These are phyloP conservation scores for Diaporthe sp. DNA, from an alignment of 2,329 filamentous ascomycete genomes.

Conservation along the genomic window DNA sequence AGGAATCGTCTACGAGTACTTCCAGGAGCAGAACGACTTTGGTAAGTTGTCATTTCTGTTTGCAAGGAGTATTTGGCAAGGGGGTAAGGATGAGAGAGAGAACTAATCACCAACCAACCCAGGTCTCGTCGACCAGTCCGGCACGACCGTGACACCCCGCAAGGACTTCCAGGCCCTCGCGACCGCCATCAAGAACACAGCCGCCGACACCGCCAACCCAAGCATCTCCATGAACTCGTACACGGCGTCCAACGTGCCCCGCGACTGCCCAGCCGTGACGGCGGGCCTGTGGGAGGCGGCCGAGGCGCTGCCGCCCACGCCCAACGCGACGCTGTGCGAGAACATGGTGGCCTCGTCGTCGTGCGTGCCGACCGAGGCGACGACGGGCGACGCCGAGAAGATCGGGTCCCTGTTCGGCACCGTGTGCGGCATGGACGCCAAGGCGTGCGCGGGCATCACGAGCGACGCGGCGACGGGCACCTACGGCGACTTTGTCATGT, in stretches of 20 bases:
- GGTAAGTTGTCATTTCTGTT: slow-evolving; percentile 7
- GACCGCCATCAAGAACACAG: slow-evolving; percentile 78
- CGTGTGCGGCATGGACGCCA: slow-evolving; percentile 73
- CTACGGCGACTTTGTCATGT: slow-evolving; percentile 86
- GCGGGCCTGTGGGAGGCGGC: slow-evolving; percentile 80
- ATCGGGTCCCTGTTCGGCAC: slow-evolving; percentile 80
- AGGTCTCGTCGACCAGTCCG: slow-evolving; percentile 75
- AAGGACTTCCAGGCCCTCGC: slow-evolving; percentile 81
- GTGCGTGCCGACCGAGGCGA: slow-evolving; percentile 78
- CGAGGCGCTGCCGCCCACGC: slow-evolving; percentile 82
- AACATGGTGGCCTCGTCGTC: slow-evolving; percentile 85
- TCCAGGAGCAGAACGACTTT: slow-evolving; percentile 85
- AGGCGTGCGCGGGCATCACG: slow-evolving; percentile 76
- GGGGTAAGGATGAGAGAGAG: neutral
- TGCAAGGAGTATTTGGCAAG: neutral
- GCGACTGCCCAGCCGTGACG: slow-evolving; percentile 78
- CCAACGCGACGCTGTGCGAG: slow-evolving; percentile 82
- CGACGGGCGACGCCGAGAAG: slow-evolving; percentile 68
- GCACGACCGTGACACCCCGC: slow-evolving; percentile 68
- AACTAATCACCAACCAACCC: slow-evolving; percentile 45
- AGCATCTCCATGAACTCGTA: slow-evolving; percentile 77
- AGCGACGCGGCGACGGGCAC: slow-evolving; percentile 76
- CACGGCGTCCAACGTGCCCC: slow-evolving; percentile 77
- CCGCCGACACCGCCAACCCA: slow-evolving; percentile 75
- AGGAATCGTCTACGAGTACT: slow-evolving; percentile 99